Evolutionary conservation across 2,329 filamentous ascomycete species (phyloP), one percentile per base, ranked within the genome.

Genomic region (Trichophyton equinum): DNA sequence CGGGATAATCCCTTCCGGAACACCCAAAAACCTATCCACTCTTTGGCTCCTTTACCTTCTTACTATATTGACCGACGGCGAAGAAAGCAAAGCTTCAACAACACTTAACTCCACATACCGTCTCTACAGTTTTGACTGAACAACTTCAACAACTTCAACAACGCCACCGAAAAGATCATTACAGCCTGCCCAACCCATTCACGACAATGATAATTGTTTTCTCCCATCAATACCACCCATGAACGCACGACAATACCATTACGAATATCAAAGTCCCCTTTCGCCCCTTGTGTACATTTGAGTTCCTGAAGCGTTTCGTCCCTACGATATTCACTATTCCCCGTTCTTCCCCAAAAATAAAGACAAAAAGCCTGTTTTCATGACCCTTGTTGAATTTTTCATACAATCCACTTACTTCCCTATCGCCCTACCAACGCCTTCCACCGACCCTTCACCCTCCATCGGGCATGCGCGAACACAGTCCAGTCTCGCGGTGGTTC

Each of bases 361-460:
- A 53, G 49, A 53, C n/a, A 53, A 53, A 53, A 53, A 53, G 49
- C 22, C n/a, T 53, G 49, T 53, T 27, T 53, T 30, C 49, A 53
- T 53, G 49, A 53, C 27, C 2, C 22, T 13, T 13, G 22, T 33
- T 53, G 49, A 30, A 53, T 25, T 53, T 53, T 9, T 15, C 15
- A 53, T 33, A 27, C 49, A 15, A 5, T 30, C 13, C 11, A 15
- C 27, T 6, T 30, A 30, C 22, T 25, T 5, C 18, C 13, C 27
- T 30, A 30, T 5, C 27, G 6, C 6, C 27, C 27, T 30, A 30
- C 6, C 27, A 30, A 30, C 13, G 5, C 27, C 49, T 33, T 33
- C 22, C 22, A 30, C 49, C 4, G 9, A 38, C 25, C 49, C 27
- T 53, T 30, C 49, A 11, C 49, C 30, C 49, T 2, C 25, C 27